Evolutionary conservation across 371 early-diverging fungal species (phyloP).

Genomic region (Mucor ambiguus): DNA sequence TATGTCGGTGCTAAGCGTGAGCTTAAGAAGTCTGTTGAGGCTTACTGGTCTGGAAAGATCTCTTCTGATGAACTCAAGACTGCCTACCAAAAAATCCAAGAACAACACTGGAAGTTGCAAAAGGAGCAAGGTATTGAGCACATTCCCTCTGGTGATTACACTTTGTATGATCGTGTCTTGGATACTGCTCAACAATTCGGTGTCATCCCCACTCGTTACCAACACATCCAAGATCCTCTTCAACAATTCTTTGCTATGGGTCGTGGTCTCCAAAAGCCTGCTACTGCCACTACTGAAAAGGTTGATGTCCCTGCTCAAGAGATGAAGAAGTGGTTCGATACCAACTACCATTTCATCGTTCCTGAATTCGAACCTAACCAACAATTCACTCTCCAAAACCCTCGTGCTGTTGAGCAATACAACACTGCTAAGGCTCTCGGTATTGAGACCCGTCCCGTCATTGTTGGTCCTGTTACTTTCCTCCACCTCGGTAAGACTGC

Average conservation of each 20-base stretch:
- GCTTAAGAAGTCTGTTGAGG: constrained; percentile 87
- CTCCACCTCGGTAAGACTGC: constrained; percentile 83
- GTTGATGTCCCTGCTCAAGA: constrained; percentile 94
- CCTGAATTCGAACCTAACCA: constrained; percentile 85
- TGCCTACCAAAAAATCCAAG: constrained; percentile 80
- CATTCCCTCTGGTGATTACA: constrained; percentile 94
- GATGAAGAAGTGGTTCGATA: constrained; percentile 98
- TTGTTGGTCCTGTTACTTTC: constrained; percentile 93
- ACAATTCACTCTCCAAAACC: constrained; percentile 69
- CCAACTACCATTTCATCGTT: constrained; percentile 93
- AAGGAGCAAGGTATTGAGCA: constrained; percentile 75
- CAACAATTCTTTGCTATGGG: constrained; percentile 97
- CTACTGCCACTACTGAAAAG: constrained; percentile 60
- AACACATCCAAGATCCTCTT: constrained; percentile 60
- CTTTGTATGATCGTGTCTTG: constrained; percentile 94
- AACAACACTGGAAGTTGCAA: constrained; percentile 89
- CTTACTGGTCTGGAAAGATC: constrained; percentile 92
- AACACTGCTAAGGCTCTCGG: constrained; percentile 92
- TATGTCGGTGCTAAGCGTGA: constrained; percentile 88
- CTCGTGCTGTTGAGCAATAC: constrained; percentile 87
- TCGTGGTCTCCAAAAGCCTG: constrained; percentile 86
- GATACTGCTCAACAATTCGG: constrained; percentile 83
- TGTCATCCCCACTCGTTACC: constrained; percentile 79
- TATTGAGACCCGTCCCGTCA: constrained; percentile 88
- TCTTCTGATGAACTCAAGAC: constrained; percentile 70